A percentile compares a stretch with the other conserved stretches of the same genome.
phyloP scores from a whole-genome alignment of 73 alveolate genomes.

The Paramecium octaurelia region DNA sequence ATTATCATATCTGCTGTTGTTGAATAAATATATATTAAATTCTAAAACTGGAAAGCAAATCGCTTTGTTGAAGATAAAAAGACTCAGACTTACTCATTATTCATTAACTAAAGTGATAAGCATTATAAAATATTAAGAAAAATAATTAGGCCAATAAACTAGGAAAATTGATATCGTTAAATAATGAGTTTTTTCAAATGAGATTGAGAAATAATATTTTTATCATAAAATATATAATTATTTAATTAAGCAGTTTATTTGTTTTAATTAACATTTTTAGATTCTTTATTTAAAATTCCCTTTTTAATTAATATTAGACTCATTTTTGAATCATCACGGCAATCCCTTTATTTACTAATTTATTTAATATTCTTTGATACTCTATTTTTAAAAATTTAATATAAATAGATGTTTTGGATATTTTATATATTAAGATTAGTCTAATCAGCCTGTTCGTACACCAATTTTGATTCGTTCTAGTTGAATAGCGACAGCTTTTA shows the following conservation, averaged over 20 bases:
- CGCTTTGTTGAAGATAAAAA: too few species aligned
- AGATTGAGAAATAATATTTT: neutral
- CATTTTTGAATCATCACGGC: neutral
- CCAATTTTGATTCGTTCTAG: neutral
- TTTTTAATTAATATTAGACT: too few species aligned
- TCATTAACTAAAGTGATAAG: too few species aligned
- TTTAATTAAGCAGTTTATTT: neutral
- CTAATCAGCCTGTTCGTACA: neutral
- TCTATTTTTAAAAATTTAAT: neutral
- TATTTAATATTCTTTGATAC: neutral
- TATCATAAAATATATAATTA: too few species aligned
- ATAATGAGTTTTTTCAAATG: neutral
- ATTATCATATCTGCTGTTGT: too few species aligned
- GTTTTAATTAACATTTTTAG: neutral
- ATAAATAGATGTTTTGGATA: neutral
- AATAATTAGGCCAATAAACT: neutral
- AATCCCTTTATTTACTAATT: neutral
- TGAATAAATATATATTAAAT: too few species aligned
- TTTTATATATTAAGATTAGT: neutral
- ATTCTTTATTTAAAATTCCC: neutral
- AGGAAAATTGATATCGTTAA: neutral
- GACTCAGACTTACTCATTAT: too few species aligned
- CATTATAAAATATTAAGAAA: too few species aligned
- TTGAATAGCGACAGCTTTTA: neutral
- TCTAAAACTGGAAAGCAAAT: too few species aligned